phyloP scores from a whole-genome alignment of 1,139 yeast genomes.

The Pichia kudriavzevii region DNA sequence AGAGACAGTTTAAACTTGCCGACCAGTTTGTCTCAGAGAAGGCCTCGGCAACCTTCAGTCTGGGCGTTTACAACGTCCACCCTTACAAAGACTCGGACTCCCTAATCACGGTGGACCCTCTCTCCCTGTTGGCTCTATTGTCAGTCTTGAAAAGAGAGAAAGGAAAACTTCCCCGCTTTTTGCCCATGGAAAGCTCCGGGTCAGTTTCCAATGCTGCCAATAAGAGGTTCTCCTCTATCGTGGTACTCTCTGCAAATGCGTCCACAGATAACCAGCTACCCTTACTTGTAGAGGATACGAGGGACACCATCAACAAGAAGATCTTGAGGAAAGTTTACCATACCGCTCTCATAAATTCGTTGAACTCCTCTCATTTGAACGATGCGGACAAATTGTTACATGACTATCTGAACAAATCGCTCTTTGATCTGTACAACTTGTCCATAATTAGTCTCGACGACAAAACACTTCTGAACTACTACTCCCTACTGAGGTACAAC shows the following conservation, averaged over 20 bases:
- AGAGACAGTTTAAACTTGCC: conserved; percentile 4
- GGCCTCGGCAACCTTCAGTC: conserved; percentile 25
- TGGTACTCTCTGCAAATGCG: conserved; percentile 34
- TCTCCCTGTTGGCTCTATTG: conserved; percentile 27
- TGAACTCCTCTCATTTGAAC: conserved; percentile 21
- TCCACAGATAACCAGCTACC: conserved; percentile 40
- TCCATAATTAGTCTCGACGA: conserved; percentile 15
- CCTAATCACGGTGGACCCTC: conserved; percentile 39
- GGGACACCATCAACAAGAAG: conserved; percentile 23
- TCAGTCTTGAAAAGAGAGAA: conserved; percentile 28
- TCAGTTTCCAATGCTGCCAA: background rate
- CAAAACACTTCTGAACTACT: conserved; percentile 6
- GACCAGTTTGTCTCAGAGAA: background rate
- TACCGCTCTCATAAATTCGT: conserved; percentile 22
- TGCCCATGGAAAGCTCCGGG: too few relatives aligned
- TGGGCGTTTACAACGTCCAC: conserved; percentile 37
- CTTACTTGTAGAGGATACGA: conserved; percentile 36
- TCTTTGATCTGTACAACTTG: conserved; percentile 38
- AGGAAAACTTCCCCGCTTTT: too few relatives aligned
- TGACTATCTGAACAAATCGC: conserved; percentile 32
- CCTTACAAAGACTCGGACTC: conserved; percentile 16
- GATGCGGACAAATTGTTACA: conserved; percentile 26
- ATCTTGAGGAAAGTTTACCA: conserved; percentile 27
- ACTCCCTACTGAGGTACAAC: conserved; percentile 5
- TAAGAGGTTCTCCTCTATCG: conserved; percentile 17